A percentile compares a stretch with the other conserved stretches of the same genome.
Evolutionary conservation across 1,139 yeast species (phyloP).

Genomic region (Suhomyces terraborum): DNA sequence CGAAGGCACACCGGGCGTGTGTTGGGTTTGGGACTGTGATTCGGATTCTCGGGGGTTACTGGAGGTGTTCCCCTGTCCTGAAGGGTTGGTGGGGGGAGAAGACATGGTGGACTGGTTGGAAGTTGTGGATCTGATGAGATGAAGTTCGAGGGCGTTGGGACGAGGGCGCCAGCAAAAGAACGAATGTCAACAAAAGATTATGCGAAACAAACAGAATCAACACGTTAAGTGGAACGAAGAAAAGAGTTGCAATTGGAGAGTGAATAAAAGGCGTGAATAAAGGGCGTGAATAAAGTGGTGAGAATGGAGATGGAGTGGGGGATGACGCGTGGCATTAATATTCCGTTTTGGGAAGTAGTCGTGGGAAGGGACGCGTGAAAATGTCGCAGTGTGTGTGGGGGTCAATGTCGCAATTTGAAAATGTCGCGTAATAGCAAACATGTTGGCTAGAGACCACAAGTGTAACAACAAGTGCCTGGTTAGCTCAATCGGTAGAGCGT

Average conservation of each 20-base stretch:
- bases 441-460: no score
- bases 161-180: background rate
- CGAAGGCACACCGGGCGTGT: constrained; percentile 51
- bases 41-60: constrained; percentile 27
- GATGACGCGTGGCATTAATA: constrained; percentile 13
- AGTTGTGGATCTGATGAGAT: constrained; percentile 1
- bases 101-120: constrained; percentile 12
- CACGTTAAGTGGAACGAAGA: no score
- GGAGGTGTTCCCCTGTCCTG: constrained; percentile 14
- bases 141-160: no score
- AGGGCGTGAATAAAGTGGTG: background rate
- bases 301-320: constrained; percentile 2
- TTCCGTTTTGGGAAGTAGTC: constrained; percentile 9
- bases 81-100: constrained; percentile 17
- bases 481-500: constrained; percentile 20
- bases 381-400: no score
- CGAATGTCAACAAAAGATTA: background rate
- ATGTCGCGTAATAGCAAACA: no score
- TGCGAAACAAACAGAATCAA: background rate
- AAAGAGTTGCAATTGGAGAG: background rate
- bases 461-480: constrained; percentile 16
- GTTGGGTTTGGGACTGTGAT: constrained; percentile 43
- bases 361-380: constrained; percentile 7
- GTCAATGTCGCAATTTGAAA: no score
- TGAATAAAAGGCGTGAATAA: background rate